Evolutionary conservation across 1,284 basidiomycete genomes (phyloP).

Genomic region (Apiotrichum porosum): DNA sequence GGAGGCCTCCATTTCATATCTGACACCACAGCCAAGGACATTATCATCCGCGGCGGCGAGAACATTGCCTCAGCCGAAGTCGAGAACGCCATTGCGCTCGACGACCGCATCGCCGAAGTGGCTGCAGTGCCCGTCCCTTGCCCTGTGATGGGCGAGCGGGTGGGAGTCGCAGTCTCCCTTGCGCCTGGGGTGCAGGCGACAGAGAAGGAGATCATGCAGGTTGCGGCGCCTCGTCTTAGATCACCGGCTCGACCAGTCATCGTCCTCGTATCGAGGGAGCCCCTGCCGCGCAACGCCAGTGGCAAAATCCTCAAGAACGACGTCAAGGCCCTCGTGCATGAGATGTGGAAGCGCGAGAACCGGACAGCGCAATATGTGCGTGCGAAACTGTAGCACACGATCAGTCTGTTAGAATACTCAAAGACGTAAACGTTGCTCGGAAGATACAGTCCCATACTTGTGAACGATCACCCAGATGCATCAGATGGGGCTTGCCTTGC

Average conservation of each 20-base stretch:
- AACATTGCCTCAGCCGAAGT: conserved; percentile 38
- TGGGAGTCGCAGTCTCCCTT: conserved; percentile 35
- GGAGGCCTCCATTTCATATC: neutral
- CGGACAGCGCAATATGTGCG: neutral
- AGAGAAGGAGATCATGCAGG: conserved; percentile 3
- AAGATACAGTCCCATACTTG: too few species aligned
- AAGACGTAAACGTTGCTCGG: too few species aligned
- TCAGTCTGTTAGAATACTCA: too few species aligned
- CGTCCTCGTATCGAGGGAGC: conserved; percentile 7
- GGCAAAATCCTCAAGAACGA: conserved; percentile 11
- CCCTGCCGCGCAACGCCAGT: conserved; percentile 9
- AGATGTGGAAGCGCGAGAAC: conserved; percentile 1
- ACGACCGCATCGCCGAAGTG: conserved; percentile 32
- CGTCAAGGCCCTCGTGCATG: conserved; percentile 14
- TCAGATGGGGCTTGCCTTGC: too few species aligned
- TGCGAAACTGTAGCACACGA: neutral
- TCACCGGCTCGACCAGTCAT: conserved; percentile 12
- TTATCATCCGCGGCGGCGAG: conserved; percentile 46
- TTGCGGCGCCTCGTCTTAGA: conserved; percentile 9
- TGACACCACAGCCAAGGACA: conserved; percentile 20
- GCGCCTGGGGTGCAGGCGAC: conserved; percentile 4
- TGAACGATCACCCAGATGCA: too few species aligned
- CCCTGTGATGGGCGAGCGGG: conserved; percentile 34
- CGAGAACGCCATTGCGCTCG: conserved; percentile 38
- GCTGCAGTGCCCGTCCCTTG: conserved; percentile 39